Conservation (phyloP, 345 rosid genomes). For the Abelmoschus esculentus region DNA sequence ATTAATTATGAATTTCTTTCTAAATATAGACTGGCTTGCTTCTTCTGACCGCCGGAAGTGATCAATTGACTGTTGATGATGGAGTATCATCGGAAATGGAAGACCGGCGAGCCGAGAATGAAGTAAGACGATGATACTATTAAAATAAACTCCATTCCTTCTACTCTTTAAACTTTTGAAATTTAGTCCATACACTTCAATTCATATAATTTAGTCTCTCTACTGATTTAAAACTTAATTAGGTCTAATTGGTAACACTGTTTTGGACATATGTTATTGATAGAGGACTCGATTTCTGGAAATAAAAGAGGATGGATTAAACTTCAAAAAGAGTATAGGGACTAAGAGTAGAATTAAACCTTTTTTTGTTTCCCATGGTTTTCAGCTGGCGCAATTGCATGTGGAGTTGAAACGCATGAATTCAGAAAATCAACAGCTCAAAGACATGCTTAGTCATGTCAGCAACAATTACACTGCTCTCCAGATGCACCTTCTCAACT, state of each 20-base stretch:
- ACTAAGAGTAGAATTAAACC: too few relatives aligned
- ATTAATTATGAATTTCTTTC: neutral
- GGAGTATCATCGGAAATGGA: constrained; percentile 58
- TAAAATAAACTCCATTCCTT: neutral
- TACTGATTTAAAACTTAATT: too few relatives aligned
- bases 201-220: too few relatives aligned
- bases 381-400: constrained; percentile 54
- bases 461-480: constrained; percentile 53
- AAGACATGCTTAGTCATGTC: constrained; percentile 73
- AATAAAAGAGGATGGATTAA: too few relatives aligned
- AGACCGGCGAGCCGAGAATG: constrained; percentile 43
- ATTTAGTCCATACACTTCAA: neutral
- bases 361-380: neutral
- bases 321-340: too few relatives aligned
- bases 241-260: too few relatives aligned
- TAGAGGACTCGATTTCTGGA: too few relatives aligned
- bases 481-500: constrained; percentile 54
- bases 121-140: constrained; percentile 33
- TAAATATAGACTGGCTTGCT: constrained; percentile 61
- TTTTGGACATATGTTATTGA: too few relatives aligned
- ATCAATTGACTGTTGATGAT: constrained; percentile 74
- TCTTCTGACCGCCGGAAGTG: constrained; percentile 70
- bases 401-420: constrained; percentile 61
- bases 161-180: neutral
- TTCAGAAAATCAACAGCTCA: constrained; percentile 60